Conservation (phyloP, 2,329 filamentous ascomycete species). For the Clonostachys rosea region DNA sequence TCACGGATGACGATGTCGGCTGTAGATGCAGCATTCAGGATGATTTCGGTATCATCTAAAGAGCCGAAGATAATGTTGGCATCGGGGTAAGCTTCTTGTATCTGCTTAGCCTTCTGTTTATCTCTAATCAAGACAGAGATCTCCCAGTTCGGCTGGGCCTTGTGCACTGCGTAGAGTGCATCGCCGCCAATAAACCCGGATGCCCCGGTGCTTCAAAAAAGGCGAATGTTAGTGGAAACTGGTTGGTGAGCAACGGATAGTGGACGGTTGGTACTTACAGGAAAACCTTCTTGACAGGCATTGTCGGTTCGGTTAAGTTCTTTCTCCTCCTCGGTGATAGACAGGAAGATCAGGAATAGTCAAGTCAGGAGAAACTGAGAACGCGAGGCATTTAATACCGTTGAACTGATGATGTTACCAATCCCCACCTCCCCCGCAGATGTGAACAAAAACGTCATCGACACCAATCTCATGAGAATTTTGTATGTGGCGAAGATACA, state of each 20-base stretch:
- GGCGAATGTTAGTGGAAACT: background rate
- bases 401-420: no score
- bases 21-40: conserved; percentile 18
- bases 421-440: no score
- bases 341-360: no score
- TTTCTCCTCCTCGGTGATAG: background rate
- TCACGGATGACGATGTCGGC: conserved; percentile 28
- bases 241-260: background rate
- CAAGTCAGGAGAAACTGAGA: no score
- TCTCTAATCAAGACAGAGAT: conserved; percentile 5
- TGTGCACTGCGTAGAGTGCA: background rate
- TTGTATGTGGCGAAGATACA: no score
- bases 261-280: background rate
- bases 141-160: conserved; percentile 2
- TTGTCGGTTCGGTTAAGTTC: background rate
- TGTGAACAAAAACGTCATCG: no score
- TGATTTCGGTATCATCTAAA: conserved; percentile 20
- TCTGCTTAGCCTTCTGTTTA: background rate
- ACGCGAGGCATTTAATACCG: no score
- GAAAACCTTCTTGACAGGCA: background rate
- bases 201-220: conserved; percentile 9
- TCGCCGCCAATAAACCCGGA: conserved; percentile 15
- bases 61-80: conserved; percentile 20
- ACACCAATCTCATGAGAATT: no score
- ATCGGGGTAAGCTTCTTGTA: conserved; percentile 8